phyloP scores from a whole-genome alignment of 768 basidiomycete species.

The Lentinula detonsa region DNA sequence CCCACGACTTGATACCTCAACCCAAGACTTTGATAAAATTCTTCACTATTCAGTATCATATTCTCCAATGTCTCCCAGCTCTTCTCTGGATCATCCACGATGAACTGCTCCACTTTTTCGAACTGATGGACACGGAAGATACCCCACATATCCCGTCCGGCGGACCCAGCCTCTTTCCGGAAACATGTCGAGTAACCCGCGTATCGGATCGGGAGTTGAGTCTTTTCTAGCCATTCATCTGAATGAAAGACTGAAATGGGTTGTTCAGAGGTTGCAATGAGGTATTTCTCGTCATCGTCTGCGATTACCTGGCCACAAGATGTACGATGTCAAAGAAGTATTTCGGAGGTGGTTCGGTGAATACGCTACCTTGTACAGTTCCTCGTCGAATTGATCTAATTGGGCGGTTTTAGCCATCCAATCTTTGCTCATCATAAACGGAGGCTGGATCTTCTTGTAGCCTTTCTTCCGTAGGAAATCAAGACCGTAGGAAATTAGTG shows the following conservation, averaged over 20 bases:
- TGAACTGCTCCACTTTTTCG: constrained; percentile 98
- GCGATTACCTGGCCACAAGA: constrained; percentile 54
- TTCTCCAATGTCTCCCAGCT: constrained; percentile 92
- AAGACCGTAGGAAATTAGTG: constrained; percentile 89
- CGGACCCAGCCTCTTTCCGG: constrained; percentile 97
- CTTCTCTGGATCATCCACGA: constrained; percentile 89
- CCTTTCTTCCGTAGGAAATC: constrained; percentile 80
- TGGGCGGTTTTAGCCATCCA: constrained; percentile 98
- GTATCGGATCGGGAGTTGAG: constrained; percentile 88
- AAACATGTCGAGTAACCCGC: constrained; percentile 94
- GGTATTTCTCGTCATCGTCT: constrained; percentile 92
- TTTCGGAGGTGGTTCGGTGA: neutral
- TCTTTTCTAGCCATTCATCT: constrained; percentile 96
- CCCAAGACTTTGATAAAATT: constrained; percentile 92
- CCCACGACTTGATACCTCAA: constrained; percentile 89
- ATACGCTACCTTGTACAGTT: constrained; percentile 82
- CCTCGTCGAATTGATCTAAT: constrained; percentile 97
- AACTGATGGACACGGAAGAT: constrained; percentile 99
- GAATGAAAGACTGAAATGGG: constrained; percentile 95
- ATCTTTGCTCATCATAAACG: constrained; percentile 98
- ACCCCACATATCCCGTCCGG: constrained; percentile 98
- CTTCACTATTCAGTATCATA: constrained; percentile 89
- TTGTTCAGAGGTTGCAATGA: constrained; percentile 98
- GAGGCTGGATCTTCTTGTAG: constrained; percentile 94
- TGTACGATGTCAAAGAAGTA: neutral